phyloP scores from a whole-genome alignment of 2,329 filamentous ascomycete species.

The Penicillium sumatraense region DNA sequence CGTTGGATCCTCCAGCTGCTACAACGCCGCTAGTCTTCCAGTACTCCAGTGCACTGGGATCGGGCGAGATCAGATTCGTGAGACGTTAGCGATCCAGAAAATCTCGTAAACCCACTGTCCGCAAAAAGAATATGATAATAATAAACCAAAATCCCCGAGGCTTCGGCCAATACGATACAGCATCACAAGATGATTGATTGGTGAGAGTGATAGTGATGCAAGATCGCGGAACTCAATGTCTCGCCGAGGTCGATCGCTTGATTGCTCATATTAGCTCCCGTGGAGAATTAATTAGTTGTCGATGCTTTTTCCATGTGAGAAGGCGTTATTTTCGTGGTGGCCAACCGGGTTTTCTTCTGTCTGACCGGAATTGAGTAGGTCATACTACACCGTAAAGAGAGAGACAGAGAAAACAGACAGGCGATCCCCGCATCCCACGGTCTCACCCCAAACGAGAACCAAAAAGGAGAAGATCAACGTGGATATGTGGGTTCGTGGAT shows the following conservation, averaged over 20 bases:
- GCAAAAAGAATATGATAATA: background rate
- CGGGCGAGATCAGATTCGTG: background rate
- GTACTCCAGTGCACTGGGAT: no score
- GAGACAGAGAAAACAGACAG: background rate
- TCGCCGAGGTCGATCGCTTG: slow-evolving; percentile 2
- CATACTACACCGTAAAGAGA: background rate
- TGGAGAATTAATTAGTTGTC: no score
- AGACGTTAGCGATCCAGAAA: background rate
- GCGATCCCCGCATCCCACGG: slow-evolving; percentile 4
- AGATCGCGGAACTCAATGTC: background rate
- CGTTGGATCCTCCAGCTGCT: background rate
- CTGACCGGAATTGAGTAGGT: background rate
- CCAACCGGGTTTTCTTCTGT: background rate
- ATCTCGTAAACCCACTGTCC: background rate
- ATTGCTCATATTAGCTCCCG: background rate
- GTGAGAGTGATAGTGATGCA: no score
- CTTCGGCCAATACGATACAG: background rate
- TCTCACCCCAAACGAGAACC: background rate
- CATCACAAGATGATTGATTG: background rate
- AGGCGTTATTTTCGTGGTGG: background rate
- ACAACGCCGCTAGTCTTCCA: background rate
- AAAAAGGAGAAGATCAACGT: background rate
- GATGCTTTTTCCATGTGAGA: slow-evolving; percentile 3
- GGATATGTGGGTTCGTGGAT: no score
- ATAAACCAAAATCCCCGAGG: background rate